phyloP scores from a whole-genome alignment of 1,284 basidiomycete species.

The Boletus sp. region DNA sequence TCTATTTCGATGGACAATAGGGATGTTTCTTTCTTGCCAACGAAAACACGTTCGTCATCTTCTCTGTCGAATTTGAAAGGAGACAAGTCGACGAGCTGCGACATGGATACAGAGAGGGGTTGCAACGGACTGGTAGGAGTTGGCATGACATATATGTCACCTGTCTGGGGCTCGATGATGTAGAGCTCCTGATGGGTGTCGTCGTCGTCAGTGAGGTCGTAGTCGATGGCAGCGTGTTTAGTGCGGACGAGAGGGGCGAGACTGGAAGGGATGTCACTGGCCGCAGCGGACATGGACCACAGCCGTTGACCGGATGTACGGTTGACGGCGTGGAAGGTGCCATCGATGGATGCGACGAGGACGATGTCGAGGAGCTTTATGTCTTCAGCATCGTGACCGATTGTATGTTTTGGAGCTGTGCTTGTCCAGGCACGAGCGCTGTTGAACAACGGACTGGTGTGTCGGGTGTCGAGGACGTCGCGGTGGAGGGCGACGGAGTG shows the following conservation, averaged over 20 bases:
- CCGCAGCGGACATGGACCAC: conserved; percentile 75
- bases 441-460: neutral
- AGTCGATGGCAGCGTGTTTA: conserved; percentile 52
- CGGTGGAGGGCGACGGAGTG: conserved; percentile 14
- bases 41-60: conserved; percentile 67
- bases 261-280: conserved; percentile 46
- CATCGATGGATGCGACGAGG: conserved; percentile 86
- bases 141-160: conserved; percentile 81
- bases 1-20: conserved; percentile 77
- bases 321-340: conserved; percentile 84
- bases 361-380: conserved; percentile 71
- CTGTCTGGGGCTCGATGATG: conserved; percentile 87
- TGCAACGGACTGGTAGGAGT: conserved; percentile 64
- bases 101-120: conserved; percentile 80
- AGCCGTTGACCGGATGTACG: conserved; percentile 70
- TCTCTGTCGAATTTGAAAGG: conserved; percentile 76
- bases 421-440: conserved; percentile 12
- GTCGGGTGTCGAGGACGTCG: conserved; percentile 11
- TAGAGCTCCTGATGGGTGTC: conserved; percentile 68
- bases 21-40: conserved; percentile 82
- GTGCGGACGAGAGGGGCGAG: conserved; percentile 71
- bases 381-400: conserved; percentile 33
- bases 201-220: conserved; percentile 52
- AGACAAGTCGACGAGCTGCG: conserved; percentile 83
- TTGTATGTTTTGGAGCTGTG: conserved; percentile 10